Conservation (phyloP, 2,329 filamentous ascomycete species). For the Talaromyces funiculosus region DNA sequence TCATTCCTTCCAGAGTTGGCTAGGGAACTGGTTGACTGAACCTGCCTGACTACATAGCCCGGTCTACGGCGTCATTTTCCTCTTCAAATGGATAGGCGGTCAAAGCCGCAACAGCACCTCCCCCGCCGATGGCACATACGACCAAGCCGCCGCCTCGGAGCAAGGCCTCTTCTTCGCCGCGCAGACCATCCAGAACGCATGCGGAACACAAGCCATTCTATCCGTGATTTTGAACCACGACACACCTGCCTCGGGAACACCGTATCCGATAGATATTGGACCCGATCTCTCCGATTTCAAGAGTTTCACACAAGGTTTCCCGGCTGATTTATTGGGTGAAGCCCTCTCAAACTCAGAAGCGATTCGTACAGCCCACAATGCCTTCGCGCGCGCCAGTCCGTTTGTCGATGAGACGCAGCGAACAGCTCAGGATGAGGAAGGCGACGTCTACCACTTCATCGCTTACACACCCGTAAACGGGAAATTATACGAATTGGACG, state of each 20-base stretch:
- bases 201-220: conserved; percentile 90
- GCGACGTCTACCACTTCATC: conserved; percentile 93
- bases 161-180: conserved; percentile 80
- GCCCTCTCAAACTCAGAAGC: conserved; percentile 64
- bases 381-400: conserved; percentile 79
- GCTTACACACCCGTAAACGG: conserved; percentile 81
- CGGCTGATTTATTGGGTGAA: conserved; percentile 67
- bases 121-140: conserved; percentile 76
- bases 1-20: neutral
- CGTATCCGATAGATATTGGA: conserved; percentile 61
- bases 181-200: conserved; percentile 98
- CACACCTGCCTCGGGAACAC: conserved; percentile 22
- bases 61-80: conserved; percentile 94
- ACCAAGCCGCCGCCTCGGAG: conserved; percentile 62
- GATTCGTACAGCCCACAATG: conserved; percentile 79
- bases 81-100: conserved; percentile 72
- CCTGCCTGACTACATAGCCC: conserved; percentile 47
- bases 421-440: conserved; percentile 63
- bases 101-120: conserved; percentile 62
- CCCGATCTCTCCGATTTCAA: conserved; percentile 68
- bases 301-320: conserved; percentile 80
- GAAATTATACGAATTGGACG: conserved; percentile 88
- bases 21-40: neutral
- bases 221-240: conserved; percentile 84
- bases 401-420: conserved; percentile 88